Evolutionary conservation across 108 stramenopile species (phyloP).

Genomic region (Nitzschia sp.): DNA sequence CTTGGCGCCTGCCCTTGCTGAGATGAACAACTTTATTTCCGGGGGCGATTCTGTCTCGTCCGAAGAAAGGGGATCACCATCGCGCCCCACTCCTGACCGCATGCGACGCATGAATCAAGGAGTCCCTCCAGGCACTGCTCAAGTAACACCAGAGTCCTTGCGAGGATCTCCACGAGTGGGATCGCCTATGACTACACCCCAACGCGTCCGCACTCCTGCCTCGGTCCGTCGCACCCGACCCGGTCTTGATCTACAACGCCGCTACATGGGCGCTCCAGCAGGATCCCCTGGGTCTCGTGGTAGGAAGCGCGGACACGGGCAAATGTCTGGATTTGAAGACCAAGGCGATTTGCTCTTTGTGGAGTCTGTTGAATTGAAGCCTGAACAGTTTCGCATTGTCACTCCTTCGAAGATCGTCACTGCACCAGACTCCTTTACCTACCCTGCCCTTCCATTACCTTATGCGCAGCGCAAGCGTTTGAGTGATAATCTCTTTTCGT

Average conservation of each 20-base stretch:
- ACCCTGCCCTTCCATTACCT: constrained; percentile 70
- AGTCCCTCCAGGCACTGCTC: constrained; percentile 34
- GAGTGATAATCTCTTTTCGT: constrained; percentile 73
- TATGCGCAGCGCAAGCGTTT: constrained; percentile 74
- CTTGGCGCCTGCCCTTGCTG: constrained; percentile 64
- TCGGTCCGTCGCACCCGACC: constrained; percentile 5
- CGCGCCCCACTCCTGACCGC: constrained; percentile 46
- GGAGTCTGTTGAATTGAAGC: constrained; percentile 60
- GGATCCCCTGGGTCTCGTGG: not conserved
- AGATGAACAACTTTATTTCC: constrained; percentile 81
- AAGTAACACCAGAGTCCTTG: constrained; percentile 57
- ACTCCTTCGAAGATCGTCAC: constrained; percentile 37
- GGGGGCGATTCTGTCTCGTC: constrained; percentile 36
- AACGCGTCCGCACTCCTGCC: constrained; percentile 21
- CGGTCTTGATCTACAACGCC: constrained; percentile 2
- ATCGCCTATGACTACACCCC: constrained; percentile 19
- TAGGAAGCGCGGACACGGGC: constrained; percentile 29
- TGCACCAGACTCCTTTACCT: constrained; percentile 48
- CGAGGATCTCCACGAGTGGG: constrained; percentile 12
- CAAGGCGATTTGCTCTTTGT: constrained; percentile 66
- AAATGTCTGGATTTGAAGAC: constrained; percentile 27
- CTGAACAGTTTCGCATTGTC: constrained; percentile 67
- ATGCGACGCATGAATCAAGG: constrained; percentile 20
- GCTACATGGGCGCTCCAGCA: constrained; percentile 15
- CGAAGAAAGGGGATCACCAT: constrained; percentile 34